Evolutionary conservation across 139 green algal genomes (phyloP).

Genomic region (Ettlia oleoabundans): DNA sequence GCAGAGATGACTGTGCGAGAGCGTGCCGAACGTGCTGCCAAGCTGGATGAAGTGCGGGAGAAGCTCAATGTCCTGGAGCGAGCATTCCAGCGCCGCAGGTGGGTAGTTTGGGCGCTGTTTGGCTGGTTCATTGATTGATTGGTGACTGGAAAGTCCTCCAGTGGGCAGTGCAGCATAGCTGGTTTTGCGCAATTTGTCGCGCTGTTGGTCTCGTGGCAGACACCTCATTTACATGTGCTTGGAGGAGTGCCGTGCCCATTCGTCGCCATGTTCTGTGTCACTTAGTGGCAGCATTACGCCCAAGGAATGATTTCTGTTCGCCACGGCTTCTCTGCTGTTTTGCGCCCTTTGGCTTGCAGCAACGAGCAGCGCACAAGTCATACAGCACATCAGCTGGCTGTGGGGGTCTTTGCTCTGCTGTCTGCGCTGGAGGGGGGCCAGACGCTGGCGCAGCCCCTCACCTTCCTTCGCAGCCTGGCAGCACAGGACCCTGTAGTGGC

Average conservation of each 20-base stretch:
- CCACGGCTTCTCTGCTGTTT: background rate
- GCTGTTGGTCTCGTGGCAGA: no score
- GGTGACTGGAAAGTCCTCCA: no score
- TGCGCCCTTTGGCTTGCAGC: background rate
- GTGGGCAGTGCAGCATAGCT: no score
- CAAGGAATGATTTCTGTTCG: background rate
- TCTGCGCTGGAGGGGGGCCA: conserved; percentile 43
- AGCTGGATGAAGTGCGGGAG: conserved; percentile 35
- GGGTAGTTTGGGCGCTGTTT: background rate
- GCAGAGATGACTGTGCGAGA: conserved; percentile 40
- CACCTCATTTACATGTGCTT: no score
- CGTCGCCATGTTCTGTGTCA: no score
- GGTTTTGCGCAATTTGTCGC: no score
- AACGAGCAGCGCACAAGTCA: conserved; percentile 3
- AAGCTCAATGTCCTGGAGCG: conserved; percentile 39
- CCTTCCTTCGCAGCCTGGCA: background rate
- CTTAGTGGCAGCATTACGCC: no score
- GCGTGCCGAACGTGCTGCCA: conserved; percentile 4
- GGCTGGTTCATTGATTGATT: no score
- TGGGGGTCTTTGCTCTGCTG: background rate
- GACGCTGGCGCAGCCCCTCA: conserved; percentile 25
- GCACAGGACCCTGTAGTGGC: conserved; percentile 28
- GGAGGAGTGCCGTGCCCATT: no score
- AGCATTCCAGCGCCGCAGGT: conserved; percentile 34
- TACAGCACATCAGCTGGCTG: background rate